phyloP scores from a whole-genome alignment of 192 early-diverging fungal genomes.

The Chytriomyces sp. region DNA sequence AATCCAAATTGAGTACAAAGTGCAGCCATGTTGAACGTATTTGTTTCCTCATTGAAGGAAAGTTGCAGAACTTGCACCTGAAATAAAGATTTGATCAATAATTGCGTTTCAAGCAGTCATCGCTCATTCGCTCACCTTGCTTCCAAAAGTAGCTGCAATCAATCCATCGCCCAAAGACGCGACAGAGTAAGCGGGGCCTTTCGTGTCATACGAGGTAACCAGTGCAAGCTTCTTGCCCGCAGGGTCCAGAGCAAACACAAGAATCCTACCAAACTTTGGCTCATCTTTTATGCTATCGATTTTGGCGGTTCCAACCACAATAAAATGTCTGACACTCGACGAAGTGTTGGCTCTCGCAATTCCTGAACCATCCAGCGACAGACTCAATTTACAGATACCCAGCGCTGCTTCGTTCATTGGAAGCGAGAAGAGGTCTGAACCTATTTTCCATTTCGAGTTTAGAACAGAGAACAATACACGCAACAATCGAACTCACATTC shows the following conservation, averaged over 20 bases:
- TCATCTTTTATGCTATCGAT: constrained; percentile 64
- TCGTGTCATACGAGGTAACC: constrained; percentile 51
- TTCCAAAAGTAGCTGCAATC: constrained; percentile 45
- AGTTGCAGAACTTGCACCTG: constrained; percentile 27
- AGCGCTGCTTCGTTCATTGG: constrained; percentile 27
- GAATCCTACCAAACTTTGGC: constrained; percentile 72
- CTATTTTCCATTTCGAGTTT: neutral
- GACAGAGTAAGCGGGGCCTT: constrained; percentile 72
- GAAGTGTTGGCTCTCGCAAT: too few species aligned
- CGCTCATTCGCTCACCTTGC: constrained; percentile 4
- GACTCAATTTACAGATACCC: neutral
- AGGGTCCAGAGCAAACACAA: constrained; percentile 61
- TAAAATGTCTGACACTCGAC: constrained; percentile 45
- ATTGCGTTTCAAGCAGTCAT: neutral
- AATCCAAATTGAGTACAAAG: constrained; percentile 58
- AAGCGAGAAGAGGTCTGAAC: constrained; percentile 40
- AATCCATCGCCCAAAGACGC: constrained; percentile 71
- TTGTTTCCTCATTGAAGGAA: neutral
- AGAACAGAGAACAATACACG: neutral
- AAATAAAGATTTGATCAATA: neutral
- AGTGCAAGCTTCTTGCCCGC: constrained; percentile 55
- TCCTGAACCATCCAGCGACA: neutral
- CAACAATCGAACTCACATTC: constrained; percentile 65
- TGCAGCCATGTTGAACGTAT: neutral
- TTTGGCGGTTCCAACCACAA: constrained; percentile 78